A percentile compares a stretch with the other conserved stretches of the same genome.
phyloP scores from a whole-genome alignment of 768 basidiomycete genomes.

The Mycena latifolia region DNA sequence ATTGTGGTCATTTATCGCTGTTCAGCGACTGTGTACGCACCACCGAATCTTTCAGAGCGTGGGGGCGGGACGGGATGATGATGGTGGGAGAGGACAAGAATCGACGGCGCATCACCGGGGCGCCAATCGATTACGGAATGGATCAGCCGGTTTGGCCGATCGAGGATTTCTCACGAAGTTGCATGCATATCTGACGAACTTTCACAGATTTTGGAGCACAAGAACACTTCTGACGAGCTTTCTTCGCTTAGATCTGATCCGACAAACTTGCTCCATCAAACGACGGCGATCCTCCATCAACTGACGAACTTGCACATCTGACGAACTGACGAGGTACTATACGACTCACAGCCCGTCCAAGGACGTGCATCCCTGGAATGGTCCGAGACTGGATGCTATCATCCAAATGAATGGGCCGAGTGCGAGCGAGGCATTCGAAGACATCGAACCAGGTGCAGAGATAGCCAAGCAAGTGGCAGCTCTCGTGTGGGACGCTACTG shows the following conservation, averaged over 20 bases:
- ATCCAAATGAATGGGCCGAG: not conserved
- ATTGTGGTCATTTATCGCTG: no score
- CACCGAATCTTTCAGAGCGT: slow-evolving; percentile 8
- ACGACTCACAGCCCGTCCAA: no score
- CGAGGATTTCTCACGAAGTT: slow-evolving; percentile 10
- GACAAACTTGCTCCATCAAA: slow-evolving; percentile 13
- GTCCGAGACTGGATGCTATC: not conserved
- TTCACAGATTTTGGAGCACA: not conserved
- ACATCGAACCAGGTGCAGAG: not conserved
- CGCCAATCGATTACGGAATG: not conserved
- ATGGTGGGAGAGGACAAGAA: slow-evolving; percentile 17
- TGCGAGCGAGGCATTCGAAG: not conserved
- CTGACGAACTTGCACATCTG: no score
- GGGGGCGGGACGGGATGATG: slow-evolving; percentile 11
- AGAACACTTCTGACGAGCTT: slow-evolving; percentile 14
- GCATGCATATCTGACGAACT: slow-evolving; percentile 13
- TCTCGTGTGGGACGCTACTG: not conserved
- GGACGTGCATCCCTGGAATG: no score
- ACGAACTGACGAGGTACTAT: slow-evolving; percentile 8
- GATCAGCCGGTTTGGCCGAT: slow-evolving; percentile 10
- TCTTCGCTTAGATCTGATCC: slow-evolving; percentile 16
- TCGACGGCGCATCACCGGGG: not conserved
- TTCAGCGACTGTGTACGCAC: no score
- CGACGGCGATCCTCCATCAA: slow-evolving; percentile 13
- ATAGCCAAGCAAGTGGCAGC: not conserved